These are phyloP conservation scores for Scutellaria minor DNA, from an alignment of 257 asterid species.

Conservation along the genomic window DNA sequence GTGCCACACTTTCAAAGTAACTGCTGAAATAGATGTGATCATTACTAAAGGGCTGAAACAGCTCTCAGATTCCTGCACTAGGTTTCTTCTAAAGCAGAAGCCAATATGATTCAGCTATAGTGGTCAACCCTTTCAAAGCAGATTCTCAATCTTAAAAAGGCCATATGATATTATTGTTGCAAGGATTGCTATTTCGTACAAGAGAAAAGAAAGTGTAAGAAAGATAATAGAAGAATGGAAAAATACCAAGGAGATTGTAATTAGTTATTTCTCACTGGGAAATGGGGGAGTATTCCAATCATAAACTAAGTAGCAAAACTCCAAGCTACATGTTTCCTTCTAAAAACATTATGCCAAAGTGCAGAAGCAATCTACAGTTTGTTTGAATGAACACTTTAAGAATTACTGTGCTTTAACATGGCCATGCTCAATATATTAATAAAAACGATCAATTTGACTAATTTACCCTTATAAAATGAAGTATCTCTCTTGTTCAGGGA, in stretches of 20 bases:
- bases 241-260: neutral
- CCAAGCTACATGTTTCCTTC: slow-evolving; percentile 12
- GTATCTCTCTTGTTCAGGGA: neutral
- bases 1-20: neutral
- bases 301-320: neutral
- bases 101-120: neutral
- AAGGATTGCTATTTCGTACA: neutral
- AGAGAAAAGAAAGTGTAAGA: neutral
- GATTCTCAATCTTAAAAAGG: neutral
- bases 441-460: neutral
- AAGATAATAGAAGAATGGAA: neutral
- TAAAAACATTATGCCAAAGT: neutral
- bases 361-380: neutral
- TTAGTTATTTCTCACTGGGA: neutral
- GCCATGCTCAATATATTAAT: slow-evolving; percentile 1
- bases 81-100: neutral
- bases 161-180: neutral
- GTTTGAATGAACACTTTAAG: neutral
- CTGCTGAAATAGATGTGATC: neutral
- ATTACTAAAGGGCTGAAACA: slow-evolving; percentile 1
- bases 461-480: neutral
- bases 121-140: neutral
- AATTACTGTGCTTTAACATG: slow-evolving; percentile 2
- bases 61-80: slow-evolving; percentile 6
- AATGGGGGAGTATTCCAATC: neutral